A percentile compares a stretch with the other conserved stretches of the same genome.
phyloP scores from a whole-genome alignment of 805 yeast species.

The Pichia scutulata region DNA sequence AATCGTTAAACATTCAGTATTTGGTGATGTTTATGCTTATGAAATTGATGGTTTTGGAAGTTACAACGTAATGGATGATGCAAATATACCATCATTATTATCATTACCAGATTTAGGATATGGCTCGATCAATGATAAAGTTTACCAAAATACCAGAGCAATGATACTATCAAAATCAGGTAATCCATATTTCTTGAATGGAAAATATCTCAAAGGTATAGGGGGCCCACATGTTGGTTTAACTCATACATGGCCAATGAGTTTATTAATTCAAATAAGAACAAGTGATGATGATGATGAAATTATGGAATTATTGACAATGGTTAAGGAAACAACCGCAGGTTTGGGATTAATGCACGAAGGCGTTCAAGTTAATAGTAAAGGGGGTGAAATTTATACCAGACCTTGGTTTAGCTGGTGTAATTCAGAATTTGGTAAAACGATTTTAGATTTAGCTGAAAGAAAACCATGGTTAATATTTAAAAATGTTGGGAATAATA shows the following conservation, averaged over 20 bases:
- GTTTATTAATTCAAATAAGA: conserved; percentile 64
- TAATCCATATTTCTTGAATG: conserved; percentile 70
- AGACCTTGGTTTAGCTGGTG: conserved; percentile 95
- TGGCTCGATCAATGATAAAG: conserved; percentile 38
- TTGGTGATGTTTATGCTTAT: conserved; percentile 76
- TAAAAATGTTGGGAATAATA: conserved; percentile 28
- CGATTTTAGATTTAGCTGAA: conserved; percentile 67
- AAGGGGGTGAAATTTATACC: conserved; percentile 44
- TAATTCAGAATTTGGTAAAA: conserved; percentile 83
- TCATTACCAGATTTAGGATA: conserved; percentile 78
- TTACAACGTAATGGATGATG: conserved; percentile 74
- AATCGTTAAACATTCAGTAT: conserved; percentile 55
- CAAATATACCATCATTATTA: conserved; percentile 76
- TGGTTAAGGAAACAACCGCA: conserved; percentile 55
- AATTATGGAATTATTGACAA: conserved; percentile 41
- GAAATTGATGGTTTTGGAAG: conserved; percentile 88
- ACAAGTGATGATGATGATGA: conserved; percentile 69
- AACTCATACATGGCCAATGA: conserved; percentile 86
- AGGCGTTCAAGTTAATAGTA: conserved; percentile 56
- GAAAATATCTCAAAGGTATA: conserved; percentile 60
- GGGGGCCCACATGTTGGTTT: conserved; percentile 92
- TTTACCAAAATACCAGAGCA: conserved; percentile 71
- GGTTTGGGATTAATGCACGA: conserved; percentile 83
- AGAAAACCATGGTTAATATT: conserved; percentile 69
- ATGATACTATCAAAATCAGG: conserved; percentile 65